A percentile compares a stretch with the other conserved stretches of the same genome.
phyloP scores from a whole-genome alignment of 345 rosid species.

The Murraya paniculata region DNA sequence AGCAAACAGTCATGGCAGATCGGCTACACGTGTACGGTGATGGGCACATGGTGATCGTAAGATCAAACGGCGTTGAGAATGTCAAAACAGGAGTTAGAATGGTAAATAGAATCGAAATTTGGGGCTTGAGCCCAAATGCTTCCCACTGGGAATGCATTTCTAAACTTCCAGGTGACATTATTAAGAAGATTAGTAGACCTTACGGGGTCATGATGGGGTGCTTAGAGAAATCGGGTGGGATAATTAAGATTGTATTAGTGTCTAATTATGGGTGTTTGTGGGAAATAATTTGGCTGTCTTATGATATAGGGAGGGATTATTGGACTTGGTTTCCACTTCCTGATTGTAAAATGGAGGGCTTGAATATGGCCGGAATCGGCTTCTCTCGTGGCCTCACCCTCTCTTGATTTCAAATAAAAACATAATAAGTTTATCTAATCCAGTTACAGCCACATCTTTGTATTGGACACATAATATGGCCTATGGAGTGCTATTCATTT shows the following conservation, averaged over 20 bases:
- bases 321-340: conserved; percentile 56
- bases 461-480: not conserved
- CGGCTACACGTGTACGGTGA: conserved; percentile 58
- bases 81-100: conserved; percentile 19
- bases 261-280: conserved; percentile 53
- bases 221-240: conserved; percentile 48
- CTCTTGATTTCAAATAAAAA: conserved; percentile 10
- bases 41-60: conserved; percentile 48
- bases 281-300: conserved; percentile 59
- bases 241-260: conserved; percentile 52
- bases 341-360: conserved; percentile 57
- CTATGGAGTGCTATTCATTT: not conserved
- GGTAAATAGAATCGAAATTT: conserved; percentile 40
- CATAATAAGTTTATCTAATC: not conserved
- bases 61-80: conserved; percentile 24
- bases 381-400: conserved; percentile 64
- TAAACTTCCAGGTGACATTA: conserved; percentile 36
- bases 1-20: conserved; percentile 8
- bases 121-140: conserved; percentile 40
- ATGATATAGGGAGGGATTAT: conserved; percentile 25
- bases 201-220: conserved; percentile 67
- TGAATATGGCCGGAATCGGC: conserved; percentile 71
- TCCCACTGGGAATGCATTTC: conserved; percentile 45
- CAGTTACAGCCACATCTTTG: not conserved
- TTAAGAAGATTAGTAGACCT: conserved; percentile 38